Percentiles rank a stretch among this genome's conserved stretches.
These are phyloP conservation scores for Amanita exitialis DNA, from an alignment of 768 basidiomycete genomes.

Conservation along the genomic window DNA sequence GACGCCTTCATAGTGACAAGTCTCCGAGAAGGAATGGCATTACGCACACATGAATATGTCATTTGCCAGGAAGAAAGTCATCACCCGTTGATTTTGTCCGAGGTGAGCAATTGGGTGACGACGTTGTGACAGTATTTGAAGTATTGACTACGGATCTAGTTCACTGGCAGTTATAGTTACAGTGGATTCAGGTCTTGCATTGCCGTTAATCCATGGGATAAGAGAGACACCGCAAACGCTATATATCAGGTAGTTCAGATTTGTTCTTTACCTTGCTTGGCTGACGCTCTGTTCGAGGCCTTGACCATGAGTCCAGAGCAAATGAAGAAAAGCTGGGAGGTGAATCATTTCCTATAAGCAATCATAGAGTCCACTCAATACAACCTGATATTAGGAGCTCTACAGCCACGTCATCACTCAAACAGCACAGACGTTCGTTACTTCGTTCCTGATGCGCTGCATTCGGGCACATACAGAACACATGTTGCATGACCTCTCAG, in stretches of 20 bases:
- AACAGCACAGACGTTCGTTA: constrained; percentile 78
- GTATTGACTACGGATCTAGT: constrained; percentile 27
- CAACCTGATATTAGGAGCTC: constrained; percentile 37
- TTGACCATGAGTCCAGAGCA: constrained; percentile 73
- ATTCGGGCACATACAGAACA: constrained; percentile 69
- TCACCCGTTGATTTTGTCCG: constrained; percentile 69
- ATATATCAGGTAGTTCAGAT: constrained; percentile 38
- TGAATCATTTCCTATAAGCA: constrained; percentile 16
- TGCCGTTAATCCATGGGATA: constrained; percentile 81
- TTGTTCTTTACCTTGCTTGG: not conserved
- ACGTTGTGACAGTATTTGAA: not conserved
- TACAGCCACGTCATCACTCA: constrained; percentile 82
- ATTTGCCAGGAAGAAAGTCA: constrained; percentile 70
- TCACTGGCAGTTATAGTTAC: constrained; percentile 81
- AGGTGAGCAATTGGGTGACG: constrained; percentile 31
- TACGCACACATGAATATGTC: constrained; percentile 76
- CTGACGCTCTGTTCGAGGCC: constrained; percentile 29
- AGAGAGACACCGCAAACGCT: constrained; percentile 73
- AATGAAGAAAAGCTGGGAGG: constrained; percentile 66
- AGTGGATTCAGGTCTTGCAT: constrained; percentile 83
- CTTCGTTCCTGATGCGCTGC: constrained; percentile 66
- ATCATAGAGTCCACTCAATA: not conserved
- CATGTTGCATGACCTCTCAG: constrained; percentile 24
- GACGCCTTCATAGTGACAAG: constrained; percentile 83
- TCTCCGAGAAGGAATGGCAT: constrained; percentile 82